These are phyloP conservation scores for Penicillium crystallinum DNA, from an alignment of 495 filamentous ascomycete genomes.

Conservation along the genomic window DNA sequence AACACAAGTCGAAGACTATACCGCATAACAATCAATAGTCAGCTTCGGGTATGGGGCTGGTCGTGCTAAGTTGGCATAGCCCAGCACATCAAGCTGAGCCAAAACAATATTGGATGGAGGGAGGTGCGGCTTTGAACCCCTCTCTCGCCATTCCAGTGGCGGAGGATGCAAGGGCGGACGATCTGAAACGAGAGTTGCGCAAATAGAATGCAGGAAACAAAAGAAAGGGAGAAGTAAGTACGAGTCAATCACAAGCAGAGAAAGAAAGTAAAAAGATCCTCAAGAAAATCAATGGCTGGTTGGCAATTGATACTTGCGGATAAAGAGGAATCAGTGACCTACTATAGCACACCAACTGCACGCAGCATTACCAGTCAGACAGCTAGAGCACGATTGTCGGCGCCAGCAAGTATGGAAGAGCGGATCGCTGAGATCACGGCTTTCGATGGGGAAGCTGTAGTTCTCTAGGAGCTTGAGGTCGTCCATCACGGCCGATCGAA, in stretches of 20 bases:
- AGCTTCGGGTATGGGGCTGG: background rate
- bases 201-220: background rate
- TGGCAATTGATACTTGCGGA: background rate
- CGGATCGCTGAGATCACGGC: slow-evolving; percentile 18
- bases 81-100: background rate
- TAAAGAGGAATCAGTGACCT: slow-evolving; percentile 17
- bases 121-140: background rate
- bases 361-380: slow-evolving; percentile 30
- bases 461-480: slow-evolving; percentile 2
- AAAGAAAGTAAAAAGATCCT: background rate
- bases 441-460: slow-evolving; percentile 4
- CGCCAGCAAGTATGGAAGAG: slow-evolving; percentile 43
- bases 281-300: background rate
- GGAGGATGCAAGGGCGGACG: background rate
- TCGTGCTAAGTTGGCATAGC: background rate
- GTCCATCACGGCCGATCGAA: background rate
- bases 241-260: background rate
- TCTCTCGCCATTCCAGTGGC: background rate
- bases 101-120: background rate
- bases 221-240: background rate
- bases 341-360: slow-evolving; percentile 56
- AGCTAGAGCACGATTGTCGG: slow-evolving; percentile 41
- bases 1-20: slow-evolving; percentile 47
- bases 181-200: background rate
- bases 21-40: background rate